Base-by-base conservation (phyloP, 306 rosid species). In the Dicorynia guianensis region DNA sequence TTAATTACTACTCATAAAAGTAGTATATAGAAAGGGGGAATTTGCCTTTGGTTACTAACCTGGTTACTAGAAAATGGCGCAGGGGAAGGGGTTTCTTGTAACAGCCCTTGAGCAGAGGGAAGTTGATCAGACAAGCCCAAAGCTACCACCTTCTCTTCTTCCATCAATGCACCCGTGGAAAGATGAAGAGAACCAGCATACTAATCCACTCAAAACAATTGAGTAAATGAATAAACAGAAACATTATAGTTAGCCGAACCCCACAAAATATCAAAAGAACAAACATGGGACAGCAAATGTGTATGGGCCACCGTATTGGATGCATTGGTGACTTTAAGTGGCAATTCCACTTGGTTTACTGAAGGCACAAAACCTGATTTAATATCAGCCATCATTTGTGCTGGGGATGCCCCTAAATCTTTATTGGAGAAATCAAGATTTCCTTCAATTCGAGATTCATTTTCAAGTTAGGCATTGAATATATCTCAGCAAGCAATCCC, bases 391-490 rank as follows among this genome's bases (percentile, higher is more conserved):
- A 87, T 85, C 72, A 93, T 80, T 83, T 87, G 99, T 34, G 96
- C 42, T 79, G 86, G 97, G 74, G 99, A 71, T 79, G 86, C 90
- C 39, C 93, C 99, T 48, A 89, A 85, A 79, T 96, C 99, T 79
- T 96, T 96, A 77, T 93, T 96, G 12, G 99, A 92, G 84, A 96
- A 96, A 89, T 96, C 99, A 72, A 98, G 99, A 84, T 96, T 96
- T 66, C 99, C 99, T 89, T 93, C 99, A 72, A 93, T 55, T 84
- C 93, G 64, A 96, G 96, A 81, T 96, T 96, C 99, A 96, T 92
- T 81, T 96, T 96, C 83, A 96, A 89, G 87, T 96, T 96, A 55
- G 96, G 98, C 99, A 96, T 93, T 78, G 97, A 96, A 89, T 90
- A 96, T 67, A 96, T 93, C 88, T 96, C 99, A 76, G 87, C 93